A percentile compares a stretch with the other conserved stretches of the same genome.
Evolutionary conservation across 208 protist species (phyloP).

Genomic region (Leishmania guyanensis): DNA sequence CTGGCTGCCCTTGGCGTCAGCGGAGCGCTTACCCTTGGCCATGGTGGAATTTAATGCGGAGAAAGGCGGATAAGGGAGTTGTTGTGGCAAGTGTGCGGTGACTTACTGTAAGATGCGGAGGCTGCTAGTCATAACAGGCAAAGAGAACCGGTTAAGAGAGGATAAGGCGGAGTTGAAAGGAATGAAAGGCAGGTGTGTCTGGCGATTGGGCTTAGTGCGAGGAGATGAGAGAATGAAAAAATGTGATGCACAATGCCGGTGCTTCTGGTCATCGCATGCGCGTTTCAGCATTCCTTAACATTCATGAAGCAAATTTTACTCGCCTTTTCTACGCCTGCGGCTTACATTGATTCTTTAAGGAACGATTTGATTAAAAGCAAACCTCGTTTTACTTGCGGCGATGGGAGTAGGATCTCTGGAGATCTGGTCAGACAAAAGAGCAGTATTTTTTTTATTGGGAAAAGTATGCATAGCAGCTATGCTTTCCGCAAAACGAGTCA

Average conservation of each 20-base stretch:
- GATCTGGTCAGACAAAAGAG: neutral
- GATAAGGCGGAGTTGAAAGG: neutral
- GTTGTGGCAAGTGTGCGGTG: neutral
- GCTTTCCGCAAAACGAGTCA: neutral
- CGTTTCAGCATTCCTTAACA: neutral
- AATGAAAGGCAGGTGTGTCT: neutral
- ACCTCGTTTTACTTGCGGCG: neutral
- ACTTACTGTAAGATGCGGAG: neutral
- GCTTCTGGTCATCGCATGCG: no score
- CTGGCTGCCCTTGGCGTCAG: constrained; percentile 66
- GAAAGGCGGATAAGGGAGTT: neutral
- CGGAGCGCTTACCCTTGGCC: constrained; percentile 81
- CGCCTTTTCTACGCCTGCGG: neutral
- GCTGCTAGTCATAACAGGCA: neutral
- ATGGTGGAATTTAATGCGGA: constrained; percentile 27
- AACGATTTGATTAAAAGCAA: neutral
- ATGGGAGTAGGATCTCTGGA: no score
- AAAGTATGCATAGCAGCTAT: neutral
- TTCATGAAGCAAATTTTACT: neutral
- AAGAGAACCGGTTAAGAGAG: neutral
- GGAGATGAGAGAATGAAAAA: no score
- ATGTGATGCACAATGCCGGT: no score
- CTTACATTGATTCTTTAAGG: neutral
- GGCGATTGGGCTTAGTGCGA: no score
- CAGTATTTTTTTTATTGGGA: no score